A percentile compares a stretch with the other conserved stretches of the same genome.
Conservation (phyloP, 768 basidiomycete species). For the Tylopilus sp. region DNA sequence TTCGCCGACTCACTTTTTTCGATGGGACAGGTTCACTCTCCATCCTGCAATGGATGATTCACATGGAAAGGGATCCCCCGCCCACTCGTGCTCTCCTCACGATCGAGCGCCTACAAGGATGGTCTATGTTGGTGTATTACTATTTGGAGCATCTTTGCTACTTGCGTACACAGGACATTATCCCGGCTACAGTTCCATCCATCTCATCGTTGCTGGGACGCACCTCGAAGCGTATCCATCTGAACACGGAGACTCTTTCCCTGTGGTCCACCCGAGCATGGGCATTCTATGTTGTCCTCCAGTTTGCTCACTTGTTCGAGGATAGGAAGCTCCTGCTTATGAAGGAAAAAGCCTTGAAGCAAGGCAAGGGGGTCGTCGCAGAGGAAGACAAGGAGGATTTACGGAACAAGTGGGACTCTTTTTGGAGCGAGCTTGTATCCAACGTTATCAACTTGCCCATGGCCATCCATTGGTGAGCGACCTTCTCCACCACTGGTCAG, state of each 20-base stretch:
- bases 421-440: conserved; percentile 67
- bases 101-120: conserved; percentile 74
- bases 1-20: neutral
- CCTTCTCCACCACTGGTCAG: neutral
- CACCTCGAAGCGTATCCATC: conserved; percentile 37
- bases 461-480: conserved; percentile 75
- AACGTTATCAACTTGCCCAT: conserved; percentile 79
- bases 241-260: conserved; percentile 48
- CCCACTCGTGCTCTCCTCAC: conserved; percentile 68
- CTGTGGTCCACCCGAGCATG: conserved; percentile 81
- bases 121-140: conserved; percentile 75
- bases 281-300: conserved; percentile 75
- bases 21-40: conserved; percentile 62
- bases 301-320: conserved; percentile 68
- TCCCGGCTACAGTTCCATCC: conserved; percentile 53
- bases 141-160: conserved; percentile 78
- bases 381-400: conserved; percentile 53
- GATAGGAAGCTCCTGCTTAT: conserved; percentile 57
- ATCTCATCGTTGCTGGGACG: conserved; percentile 41
- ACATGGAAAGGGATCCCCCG: conserved; percentile 66
- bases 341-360: conserved; percentile 53
- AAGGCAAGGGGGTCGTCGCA: conserved; percentile 50
- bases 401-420: conserved; percentile 56
- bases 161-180: conserved; percentile 55
- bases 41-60: conserved; percentile 76